These are phyloP conservation scores for Coriaria nepalensis DNA, from an alignment of 306 rosid species.

Conservation along the genomic window DNA sequence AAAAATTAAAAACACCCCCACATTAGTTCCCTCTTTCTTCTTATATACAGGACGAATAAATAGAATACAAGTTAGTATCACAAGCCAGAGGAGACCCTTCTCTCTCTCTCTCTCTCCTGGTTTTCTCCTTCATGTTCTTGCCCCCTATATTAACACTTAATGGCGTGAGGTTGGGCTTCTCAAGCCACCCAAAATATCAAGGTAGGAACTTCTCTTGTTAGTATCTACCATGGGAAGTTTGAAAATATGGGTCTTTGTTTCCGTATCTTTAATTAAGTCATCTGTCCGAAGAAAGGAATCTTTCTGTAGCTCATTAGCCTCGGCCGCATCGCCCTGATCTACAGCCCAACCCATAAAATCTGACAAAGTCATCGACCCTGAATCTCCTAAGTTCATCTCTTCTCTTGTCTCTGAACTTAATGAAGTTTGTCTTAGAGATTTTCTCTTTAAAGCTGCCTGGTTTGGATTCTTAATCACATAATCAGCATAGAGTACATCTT, in stretches of 20 bases:
- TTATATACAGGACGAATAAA: slow-evolving; percentile 49
- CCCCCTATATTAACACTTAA: slow-evolving; percentile 17
- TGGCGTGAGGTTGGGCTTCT: slow-evolving; percentile 89
- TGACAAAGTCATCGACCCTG: slow-evolving; percentile 49
- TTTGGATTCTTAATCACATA: slow-evolving; percentile 32
- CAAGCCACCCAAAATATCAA: slow-evolving; percentile 59
- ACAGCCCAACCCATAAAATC: slow-evolving; percentile 95
- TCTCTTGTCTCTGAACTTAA: slow-evolving; percentile 22
- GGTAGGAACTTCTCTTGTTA: slow-evolving; percentile 49
- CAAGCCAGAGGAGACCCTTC: slow-evolving; percentile 17
- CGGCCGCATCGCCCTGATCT: slow-evolving; percentile 34
- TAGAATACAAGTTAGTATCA: slow-evolving; percentile 23
- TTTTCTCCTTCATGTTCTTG: not conserved
- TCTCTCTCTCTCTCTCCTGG: slow-evolving; percentile 14
- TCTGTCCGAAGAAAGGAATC: not conserved
- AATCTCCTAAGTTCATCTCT: slow-evolving; percentile 24
- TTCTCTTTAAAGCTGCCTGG: slow-evolving; percentile 15
- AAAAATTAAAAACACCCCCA: slow-evolving; percentile 21
- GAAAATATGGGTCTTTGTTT: slow-evolving; percentile 7
- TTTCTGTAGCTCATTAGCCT: slow-evolving; percentile 31
- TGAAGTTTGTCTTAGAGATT: slow-evolving; percentile 8
- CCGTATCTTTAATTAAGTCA: not conserved
- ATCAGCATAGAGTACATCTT: slow-evolving; percentile 83
- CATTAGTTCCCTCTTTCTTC: slow-evolving; percentile 20
- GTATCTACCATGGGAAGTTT: slow-evolving; percentile 8